phyloP scores from a whole-genome alignment of 1,284 basidiomycete species.

The Pholiota adiposa region DNA sequence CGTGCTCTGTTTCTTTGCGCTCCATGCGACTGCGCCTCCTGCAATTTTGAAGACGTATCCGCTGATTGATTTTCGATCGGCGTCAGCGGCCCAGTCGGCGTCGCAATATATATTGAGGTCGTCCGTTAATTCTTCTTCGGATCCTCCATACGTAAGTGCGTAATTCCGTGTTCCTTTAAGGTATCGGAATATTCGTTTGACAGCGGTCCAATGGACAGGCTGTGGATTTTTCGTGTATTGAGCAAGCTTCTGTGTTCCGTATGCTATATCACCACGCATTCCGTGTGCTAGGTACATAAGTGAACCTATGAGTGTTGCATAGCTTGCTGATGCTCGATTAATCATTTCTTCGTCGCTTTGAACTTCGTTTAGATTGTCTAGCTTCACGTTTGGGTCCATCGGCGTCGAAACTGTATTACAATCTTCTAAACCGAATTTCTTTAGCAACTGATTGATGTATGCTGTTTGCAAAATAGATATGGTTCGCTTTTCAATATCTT shows the following conservation, averaged over 20 bases:
- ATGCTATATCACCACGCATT: slow-evolving; percentile 37
- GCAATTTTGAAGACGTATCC: slow-evolving; percentile 34
- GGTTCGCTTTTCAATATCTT: too few relatives aligned
- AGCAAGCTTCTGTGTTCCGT: slow-evolving; percentile 26
- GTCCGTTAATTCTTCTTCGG: slow-evolving; percentile 6
- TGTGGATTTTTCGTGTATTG: slow-evolving; percentile 31
- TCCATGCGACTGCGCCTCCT: slow-evolving; percentile 39
- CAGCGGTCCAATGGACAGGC: slow-evolving; percentile 30
- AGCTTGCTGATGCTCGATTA: too few relatives aligned
- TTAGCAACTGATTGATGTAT: slow-evolving; percentile 20
- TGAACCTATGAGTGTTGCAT: slow-evolving; percentile 29
- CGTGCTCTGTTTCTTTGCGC: slow-evolving; percentile 36
- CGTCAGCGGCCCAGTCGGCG: slow-evolving; percentile 31
- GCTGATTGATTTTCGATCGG: slow-evolving; percentile 32
- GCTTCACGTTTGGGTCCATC: slow-evolving; percentile 26
- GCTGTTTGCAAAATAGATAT: too few relatives aligned
- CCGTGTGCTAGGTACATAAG: slow-evolving; percentile 35
- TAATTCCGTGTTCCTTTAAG: slow-evolving; percentile 30
- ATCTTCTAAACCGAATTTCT: slow-evolving; percentile 24
- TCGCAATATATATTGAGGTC: slow-evolving; percentile 28
- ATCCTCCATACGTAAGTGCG: slow-evolving; percentile 25
- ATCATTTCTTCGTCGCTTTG: too few relatives aligned
- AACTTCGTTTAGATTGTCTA: slow-evolving; percentile 14
- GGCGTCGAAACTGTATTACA: slow-evolving; percentile 29
- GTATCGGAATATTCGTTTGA: slow-evolving; percentile 35